These are phyloP conservation scores for Zancudomyces culisetae DNA, from an alignment of 371 early-diverging fungal species.

Conservation along the genomic window DNA sequence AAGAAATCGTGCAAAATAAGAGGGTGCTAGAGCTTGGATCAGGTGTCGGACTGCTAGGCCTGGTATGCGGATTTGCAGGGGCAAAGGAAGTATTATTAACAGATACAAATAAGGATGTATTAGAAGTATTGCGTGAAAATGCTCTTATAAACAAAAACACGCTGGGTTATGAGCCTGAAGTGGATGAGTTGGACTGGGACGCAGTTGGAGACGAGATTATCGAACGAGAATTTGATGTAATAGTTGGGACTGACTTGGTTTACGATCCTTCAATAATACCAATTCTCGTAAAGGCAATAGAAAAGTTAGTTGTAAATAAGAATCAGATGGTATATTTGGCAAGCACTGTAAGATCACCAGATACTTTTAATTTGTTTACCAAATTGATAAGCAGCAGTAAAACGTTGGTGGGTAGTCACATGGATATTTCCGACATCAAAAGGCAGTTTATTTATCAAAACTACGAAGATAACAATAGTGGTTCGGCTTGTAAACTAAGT, in stretches of 20 bases:
- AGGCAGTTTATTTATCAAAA: too few relatives aligned
- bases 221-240: constrained; percentile 1
- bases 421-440: too few relatives aligned
- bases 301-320: neutral
- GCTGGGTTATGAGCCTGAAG: too few relatives aligned
- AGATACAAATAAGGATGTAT: constrained; percentile 2
- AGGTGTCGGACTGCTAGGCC: neutral
- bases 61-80: neutral
- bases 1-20: neutral
- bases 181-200: constrained; percentile 1
- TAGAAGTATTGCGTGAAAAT: neutral
- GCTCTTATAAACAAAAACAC: neutral
- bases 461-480: too few relatives aligned
- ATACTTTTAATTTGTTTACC: constrained; percentile 1
- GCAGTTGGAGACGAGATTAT: neutral
- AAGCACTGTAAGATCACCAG: neutral
- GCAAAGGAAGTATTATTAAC: neutral
- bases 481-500: too few relatives aligned
- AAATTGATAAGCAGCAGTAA: neutral
- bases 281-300: neutral
- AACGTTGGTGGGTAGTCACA: too few relatives aligned
- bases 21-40: constrained; percentile 2
- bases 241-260: constrained; percentile 2
- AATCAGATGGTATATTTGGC: constrained; percentile 2
- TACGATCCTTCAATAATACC: constrained; percentile 1